Evolutionary conservation across 140 eudicot genomes (phyloP).

Genomic region (Artemisia princeps): DNA sequence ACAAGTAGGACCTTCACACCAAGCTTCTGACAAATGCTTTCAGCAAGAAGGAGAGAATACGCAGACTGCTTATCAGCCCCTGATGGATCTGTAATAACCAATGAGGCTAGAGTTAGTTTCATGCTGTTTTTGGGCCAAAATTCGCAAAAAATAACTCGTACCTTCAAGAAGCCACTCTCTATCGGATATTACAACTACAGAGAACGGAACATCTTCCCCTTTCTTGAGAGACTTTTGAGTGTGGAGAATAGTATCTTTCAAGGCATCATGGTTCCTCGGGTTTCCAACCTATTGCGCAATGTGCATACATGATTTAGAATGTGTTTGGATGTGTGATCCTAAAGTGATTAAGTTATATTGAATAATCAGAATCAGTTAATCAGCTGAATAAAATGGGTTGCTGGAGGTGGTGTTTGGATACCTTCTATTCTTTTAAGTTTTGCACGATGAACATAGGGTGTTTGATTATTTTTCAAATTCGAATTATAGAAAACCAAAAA

Average conservation of each 20-base stretch:
- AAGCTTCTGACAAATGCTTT: slow-evolving; percentile 70
- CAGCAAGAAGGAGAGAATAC: slow-evolving; percentile 91
- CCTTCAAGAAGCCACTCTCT: slow-evolving; percentile 89
- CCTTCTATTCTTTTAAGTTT: no score
- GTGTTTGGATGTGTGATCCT: no score
- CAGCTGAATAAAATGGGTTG: no score
- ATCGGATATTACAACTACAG: slow-evolving; percentile 75
- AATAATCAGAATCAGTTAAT: no score
- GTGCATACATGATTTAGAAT: background rate
- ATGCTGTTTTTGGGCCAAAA: background rate
- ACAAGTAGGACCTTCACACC: slow-evolving; percentile 60
- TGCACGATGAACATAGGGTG: no score
- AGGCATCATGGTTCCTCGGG: slow-evolving; percentile 60
- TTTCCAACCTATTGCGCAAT: slow-evolving; percentile 58
- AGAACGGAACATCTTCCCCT: slow-evolving; percentile 63
- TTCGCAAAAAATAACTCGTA: slow-evolving; percentile 16
- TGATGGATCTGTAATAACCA: slow-evolving; percentile 51
- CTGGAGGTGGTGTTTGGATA: no score
- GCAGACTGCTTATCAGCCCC: slow-evolving; percentile 96
- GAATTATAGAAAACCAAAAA: no score
- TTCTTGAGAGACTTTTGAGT: slow-evolving; percentile 50
- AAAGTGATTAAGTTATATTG: no score
- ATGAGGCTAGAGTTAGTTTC: slow-evolving; percentile 6
- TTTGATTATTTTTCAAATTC: no score
- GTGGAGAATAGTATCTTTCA: slow-evolving; percentile 57